Evolutionary conservation across 1,284 basidiomycete genomes (phyloP), one percentile per base, ranked within the genome.

Genomic region (Puccinia horiana): DNA sequence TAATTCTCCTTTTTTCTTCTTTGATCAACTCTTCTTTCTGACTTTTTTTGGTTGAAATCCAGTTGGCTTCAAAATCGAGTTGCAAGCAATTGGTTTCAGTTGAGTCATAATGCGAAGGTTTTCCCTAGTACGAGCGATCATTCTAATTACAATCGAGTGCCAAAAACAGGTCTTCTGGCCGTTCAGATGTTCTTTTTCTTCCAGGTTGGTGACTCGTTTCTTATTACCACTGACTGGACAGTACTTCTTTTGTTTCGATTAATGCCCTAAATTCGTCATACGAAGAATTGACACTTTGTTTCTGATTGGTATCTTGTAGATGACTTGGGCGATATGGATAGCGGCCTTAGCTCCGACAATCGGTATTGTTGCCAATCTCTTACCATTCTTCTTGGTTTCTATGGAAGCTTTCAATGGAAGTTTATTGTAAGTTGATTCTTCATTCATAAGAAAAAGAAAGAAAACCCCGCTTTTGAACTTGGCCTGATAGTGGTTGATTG

Each of bases 381-480:
- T 85, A 20, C 85, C 85, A 9, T 85, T 85, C 83, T 85, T 85
- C 82, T 84, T 85, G 83, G 83, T 85, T 61, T 84, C 84, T 26
- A 84, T 85, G 84, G 85, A 85, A 47, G 85, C 84, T 0, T 85
- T 85, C 82, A 85, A 85, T 76, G 85, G 85, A 3, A 83, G 84
- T 40, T 83, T 85, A 40, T 83, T 85, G 82, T 83, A 23, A 82
- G 81, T 82, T 81, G 11, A 26, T 35, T 29, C 29, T 54, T 14
- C 12, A 11, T 23, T 35, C 29, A n/a, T 5, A 23, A n/a, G n/a
- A 23, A 23, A 40, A 58, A 26, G n/a, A n/a, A n/a, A n/a, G n/a
- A n/a, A n/a, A n/a, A n/a, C n/a, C n/a, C n/a, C n/a, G 20, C 56
- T 11, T 32, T 23, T n/a, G 44, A 69, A 44, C 37, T 72, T 29